Evolutionary conservation across 2,329 filamentous ascomycete genomes (phyloP).

Genomic region (Huntiella moniliformis): DNA sequence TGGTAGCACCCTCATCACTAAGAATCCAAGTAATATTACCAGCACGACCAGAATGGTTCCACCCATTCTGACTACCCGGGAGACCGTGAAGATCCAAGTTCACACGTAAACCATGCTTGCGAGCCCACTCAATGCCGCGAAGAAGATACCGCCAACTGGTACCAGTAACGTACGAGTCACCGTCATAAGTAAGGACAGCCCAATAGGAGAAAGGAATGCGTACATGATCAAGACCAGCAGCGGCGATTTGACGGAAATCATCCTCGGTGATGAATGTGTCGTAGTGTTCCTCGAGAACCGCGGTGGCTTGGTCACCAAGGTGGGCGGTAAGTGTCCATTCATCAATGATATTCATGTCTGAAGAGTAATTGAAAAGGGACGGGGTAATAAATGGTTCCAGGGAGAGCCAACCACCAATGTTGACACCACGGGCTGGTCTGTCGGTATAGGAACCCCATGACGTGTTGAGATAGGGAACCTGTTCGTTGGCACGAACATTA

Average conservation of each 20-base stretch:
- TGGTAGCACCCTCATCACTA: conserved; percentile 11
- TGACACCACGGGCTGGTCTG: conserved; percentile 49
- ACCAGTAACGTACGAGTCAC: conserved; percentile 28
- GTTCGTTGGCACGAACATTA: conserved; percentile 39
- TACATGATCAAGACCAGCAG: conserved; percentile 38
- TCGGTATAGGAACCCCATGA: conserved; percentile 42
- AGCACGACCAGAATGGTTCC: conserved; percentile 40
- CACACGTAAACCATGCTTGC: conserved; percentile 32
- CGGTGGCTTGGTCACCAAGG: conserved; percentile 26
- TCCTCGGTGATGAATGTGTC: conserved; percentile 28
- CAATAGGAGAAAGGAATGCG: conserved; percentile 41
- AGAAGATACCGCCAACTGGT: conserved; percentile 28
- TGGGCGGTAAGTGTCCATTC: conserved; percentile 32
- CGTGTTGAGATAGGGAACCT: conserved; percentile 44
- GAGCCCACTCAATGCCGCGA: conserved; percentile 36
- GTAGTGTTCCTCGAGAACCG: conserved; percentile 29
- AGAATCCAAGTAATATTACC: conserved; percentile 19
- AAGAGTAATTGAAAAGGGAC: conserved; percentile 41
- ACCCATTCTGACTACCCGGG: conserved; percentile 39
- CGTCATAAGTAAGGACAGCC: conserved; percentile 32
- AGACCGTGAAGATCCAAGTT: conserved; percentile 40
- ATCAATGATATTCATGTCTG: conserved; percentile 22
- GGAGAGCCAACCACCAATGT: conserved; percentile 55
- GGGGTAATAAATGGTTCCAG: conserved; percentile 61
- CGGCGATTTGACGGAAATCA: conserved; percentile 37